Base-by-base conservation (phyloP, 192 early-diverging fungal genomes). In the Globomyces pollinis-pini region DNA sequence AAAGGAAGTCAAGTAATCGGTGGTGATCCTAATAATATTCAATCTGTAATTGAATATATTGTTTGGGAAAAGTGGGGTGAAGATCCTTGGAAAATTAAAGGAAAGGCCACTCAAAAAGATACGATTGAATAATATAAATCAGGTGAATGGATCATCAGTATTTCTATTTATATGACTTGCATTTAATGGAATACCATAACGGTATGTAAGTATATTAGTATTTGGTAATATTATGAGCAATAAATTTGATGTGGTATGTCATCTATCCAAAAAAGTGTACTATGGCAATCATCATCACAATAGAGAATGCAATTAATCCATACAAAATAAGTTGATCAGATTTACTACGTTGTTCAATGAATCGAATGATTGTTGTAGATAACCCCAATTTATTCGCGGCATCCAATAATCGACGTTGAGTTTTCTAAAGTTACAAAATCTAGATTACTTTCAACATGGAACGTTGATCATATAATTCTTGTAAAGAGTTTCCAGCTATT, bases 391-490 rank as follows among this genome's bases (percentile, higher is more conserved):
- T 32, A 50, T 74, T 79, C 21, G 73, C 74, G 42, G 70, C 53
- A 50, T 76, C 71, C 11, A 71, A 63, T 35, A 79, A 23, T 50
- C 71, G 36, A 18, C 63, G 38, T 68, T 79, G 77, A n/a, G 77
- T 65, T 4, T 61, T 61, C 76, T 78, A n/a, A n/a, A n/a, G n/a
- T n/a, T 21, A 13, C 57, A 50, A n/a, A 8, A 36, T 28, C 1
- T 0, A 62, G 36, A 29, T 20, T 8, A 72, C 74, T 67, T 79
- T 79, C 9, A 79, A 50, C 50, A 72, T 69, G n/a, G 59, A 47
- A 30, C 74, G 42, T 61, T 79, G 77, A 50, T 77, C 74, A 32
- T 69, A 66, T 42, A 79, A 50, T 35, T 79, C 77, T 39, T 63
- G 52, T 51, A 79, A 32, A n/a, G 66, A 68, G 0, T 23, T 41